Percentiles rank a stretch among this genome's conserved stretches.
These are phyloP conservation scores for Tuber borchii DNA, from an alignment of 495 filamentous ascomycete genomes.

Conservation along the genomic window DNA sequence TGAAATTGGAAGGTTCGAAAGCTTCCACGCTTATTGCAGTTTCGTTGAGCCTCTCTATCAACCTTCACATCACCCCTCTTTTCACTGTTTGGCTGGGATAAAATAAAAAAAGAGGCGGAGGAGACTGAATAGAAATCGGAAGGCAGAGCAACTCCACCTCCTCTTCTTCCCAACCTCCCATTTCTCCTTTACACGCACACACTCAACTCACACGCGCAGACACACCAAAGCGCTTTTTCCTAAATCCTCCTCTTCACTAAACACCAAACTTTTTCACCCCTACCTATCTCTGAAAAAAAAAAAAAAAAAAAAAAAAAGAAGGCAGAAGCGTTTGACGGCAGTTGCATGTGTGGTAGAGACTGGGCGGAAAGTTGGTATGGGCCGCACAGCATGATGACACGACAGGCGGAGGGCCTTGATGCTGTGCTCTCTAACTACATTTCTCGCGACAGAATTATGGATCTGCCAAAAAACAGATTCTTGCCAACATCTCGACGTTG, in stretches of 20 bases:
- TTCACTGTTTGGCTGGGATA: neutral
- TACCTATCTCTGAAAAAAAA: slow-evolving; percentile 4
- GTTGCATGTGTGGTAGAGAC: slow-evolving; percentile 16
- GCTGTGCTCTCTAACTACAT: slow-evolving; percentile 17
- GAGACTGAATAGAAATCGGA: neutral
- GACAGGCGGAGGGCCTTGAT: slow-evolving; percentile 22
- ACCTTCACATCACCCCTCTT: neutral
- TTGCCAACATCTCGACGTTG: slow-evolving; percentile 21
- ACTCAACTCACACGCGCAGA: neutral
- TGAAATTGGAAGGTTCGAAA: neutral
- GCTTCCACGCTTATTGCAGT: neutral
- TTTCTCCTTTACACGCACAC: slow-evolving; percentile 2
- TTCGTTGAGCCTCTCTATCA: neutral
- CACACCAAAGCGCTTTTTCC: neutral
- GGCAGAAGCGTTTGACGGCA: slow-evolving; percentile 27
- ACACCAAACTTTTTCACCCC: slow-evolving; percentile 1
- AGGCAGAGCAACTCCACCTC: neutral
- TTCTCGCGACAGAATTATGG: slow-evolving; percentile 7
- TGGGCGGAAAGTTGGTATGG: slow-evolving; percentile 11
- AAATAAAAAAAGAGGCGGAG: neutral
- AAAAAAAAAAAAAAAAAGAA: slow-evolving; percentile 23
- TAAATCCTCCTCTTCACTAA: neutral
- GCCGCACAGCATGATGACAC: slow-evolving; percentile 35
- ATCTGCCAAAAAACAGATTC: slow-evolving; percentile 9
- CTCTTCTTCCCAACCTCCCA: neutral